Evolutionary conservation across 352 stramenopile species (phyloP), one percentile per base, ranked within the genome.

Genomic region (Phytophthora agathidicida): DNA sequence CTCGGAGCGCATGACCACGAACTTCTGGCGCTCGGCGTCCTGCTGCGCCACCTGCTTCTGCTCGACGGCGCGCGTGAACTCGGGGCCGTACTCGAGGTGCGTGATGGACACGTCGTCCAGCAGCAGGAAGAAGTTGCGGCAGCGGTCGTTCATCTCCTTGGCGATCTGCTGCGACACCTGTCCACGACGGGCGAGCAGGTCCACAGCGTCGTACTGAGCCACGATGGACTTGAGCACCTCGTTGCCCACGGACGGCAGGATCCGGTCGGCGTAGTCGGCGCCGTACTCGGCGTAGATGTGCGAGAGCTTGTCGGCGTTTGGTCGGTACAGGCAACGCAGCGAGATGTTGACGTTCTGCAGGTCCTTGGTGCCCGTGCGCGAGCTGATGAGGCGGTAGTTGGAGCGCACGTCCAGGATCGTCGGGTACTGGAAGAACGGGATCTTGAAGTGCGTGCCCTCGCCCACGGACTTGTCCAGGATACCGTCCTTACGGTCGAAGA

Each of bases 321-420:
- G 98, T 64, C 94, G 80, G 70, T 97, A 93, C 43, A 95, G 88
- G 42, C 99, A 96, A 85, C 98, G 91, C 46, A 99, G 80, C 66
- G 97, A 98, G 72, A 99, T 99, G 83, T 99, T 99, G 27, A 99
- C 98, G 84, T 98, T 99, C 80, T 99, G 98, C 67, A 99, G 78
- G 89, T 99, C 98, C 85, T 99, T 99, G 17, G 98, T 99, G 68
- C 97, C 92, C 47, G 96, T 99, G 66, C 88, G 82, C 51, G 91
- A 96, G 65, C 92, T 98, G 72, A 99, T 99, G 66, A 99, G 94
- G 42, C 96, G 88, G 43, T 98, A 97, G 65, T 97, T 98, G 27
- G 96, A 98, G 60, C 98, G 93, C 56, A 99, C 92, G 74, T 99
- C 98, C 39, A 99, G 96, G 60, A 99, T 99, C 56, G 97, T 97